Evolutionary conservation across 2,329 filamentous ascomycete genomes (phyloP), one percentile per base, ranked within the genome.

Genomic region (Penicillium capsulatum): DNA sequence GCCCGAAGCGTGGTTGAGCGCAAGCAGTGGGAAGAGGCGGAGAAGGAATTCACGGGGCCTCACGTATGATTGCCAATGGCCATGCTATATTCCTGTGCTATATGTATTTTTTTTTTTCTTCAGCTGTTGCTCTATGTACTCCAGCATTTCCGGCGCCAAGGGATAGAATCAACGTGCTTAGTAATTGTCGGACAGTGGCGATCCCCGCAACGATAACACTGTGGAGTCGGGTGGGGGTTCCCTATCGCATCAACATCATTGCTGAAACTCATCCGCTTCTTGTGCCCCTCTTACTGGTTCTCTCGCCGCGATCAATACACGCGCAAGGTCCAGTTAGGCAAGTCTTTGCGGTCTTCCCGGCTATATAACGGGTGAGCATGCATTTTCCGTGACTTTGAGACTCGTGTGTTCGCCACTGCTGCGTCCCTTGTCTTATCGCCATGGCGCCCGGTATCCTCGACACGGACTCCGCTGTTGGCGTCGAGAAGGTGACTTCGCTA

Each of bases 401-500:
- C n/a, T 22, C 9, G 19, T 5, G 19, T 22, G 19, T 34, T 37
- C 42, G 35, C 34, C 36, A 31, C 22, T 32, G 17, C 34, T 31
- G 17, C 15, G n/a, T 28, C 34, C 9, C 27, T 17, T 36, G 22
- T 31, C 24, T 28, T 31, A 37, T 34, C 44, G 48, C 34, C 36
- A 83, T 83, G 79, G 77, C 78, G 38, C 77, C 79, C 26, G 76
- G 76, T 33, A 65, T 77, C 35, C 61, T 77, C 35, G 68, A 69
- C 13, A 56, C 64, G 10, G 57, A 58, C 36, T 60, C 65, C 17
- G 72, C 73, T 10, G 73, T 72, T 27, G 61, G 69, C 3, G 53
- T 60, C 15, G 62, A 71, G 24, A 68, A 70, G 41, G 61, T 66
- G 34, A 59, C 61, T 27, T 68, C 72, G 29, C 68, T 86, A 26